These are phyloP conservation scores for Claviceps sp. DNA, from an alignment of 2,329 filamentous ascomycete species.

Conservation along the genomic window DNA sequence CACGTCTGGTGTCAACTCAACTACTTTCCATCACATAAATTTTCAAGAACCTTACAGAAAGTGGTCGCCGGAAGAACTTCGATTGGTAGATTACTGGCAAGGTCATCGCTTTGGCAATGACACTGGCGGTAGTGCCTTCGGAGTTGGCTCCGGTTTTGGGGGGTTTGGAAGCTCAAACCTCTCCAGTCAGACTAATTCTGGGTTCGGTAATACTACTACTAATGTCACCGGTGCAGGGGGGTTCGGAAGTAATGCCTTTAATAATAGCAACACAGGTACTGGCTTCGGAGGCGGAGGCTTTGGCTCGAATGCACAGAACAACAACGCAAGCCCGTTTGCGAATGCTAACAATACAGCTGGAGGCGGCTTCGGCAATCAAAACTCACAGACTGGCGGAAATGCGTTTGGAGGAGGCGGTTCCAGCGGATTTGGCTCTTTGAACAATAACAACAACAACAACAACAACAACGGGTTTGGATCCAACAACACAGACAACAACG, in stretches of 20 bases:
- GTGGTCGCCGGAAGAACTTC: conserved; percentile 77
- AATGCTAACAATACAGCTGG: conserved; percentile 12
- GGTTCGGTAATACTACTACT: conserved; percentile 31
- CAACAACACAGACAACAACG: conserved; percentile 14
- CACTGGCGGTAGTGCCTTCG: conserved; percentile 77
- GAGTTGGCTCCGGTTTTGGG: conserved; percentile 40
- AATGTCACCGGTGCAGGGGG: conserved; percentile 22
- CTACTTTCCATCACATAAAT: conserved; percentile 61
- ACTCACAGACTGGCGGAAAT: conserved; percentile 9
- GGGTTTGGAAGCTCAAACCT: conserved; percentile 32
- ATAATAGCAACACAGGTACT: conserved; percentile 16
- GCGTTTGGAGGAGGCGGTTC: conserved; percentile 16
- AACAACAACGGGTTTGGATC: conserved; percentile 19
- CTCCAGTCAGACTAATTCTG: conserved; percentile 18
- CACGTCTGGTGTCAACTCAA: conserved; percentile 29
- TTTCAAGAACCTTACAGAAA: conserved; percentile 75
- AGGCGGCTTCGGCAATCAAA: conserved; percentile 13
- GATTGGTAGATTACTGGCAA: conserved; percentile 77
- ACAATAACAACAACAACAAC: conserved; percentile 14
- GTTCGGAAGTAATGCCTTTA: conserved; percentile 22
- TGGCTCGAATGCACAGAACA: conserved; percentile 19
- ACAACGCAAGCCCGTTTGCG: conserved; percentile 26
- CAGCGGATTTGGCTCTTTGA: conserved; percentile 24
- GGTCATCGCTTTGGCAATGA: conserved; percentile 74
- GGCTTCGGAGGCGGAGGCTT: conserved; percentile 25